Conservation (phyloP, 495 filamentous ascomycete species). For the Paragyromitra xinjiangensis region DNA sequence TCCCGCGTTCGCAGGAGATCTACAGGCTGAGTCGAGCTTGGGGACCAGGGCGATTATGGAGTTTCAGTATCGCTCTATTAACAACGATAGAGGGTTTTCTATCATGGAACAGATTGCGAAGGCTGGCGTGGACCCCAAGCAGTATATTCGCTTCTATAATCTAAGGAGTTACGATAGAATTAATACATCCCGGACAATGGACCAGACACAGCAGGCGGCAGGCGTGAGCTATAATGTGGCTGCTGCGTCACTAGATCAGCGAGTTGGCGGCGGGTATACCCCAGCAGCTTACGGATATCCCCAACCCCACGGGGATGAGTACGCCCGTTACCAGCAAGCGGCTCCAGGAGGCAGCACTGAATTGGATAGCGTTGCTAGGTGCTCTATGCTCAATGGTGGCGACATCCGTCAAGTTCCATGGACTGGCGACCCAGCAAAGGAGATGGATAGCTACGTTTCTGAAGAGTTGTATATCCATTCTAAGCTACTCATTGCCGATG, state of each 20-base stretch:
- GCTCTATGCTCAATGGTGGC: conserved; percentile 83
- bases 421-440: conserved; percentile 74
- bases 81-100: conserved; percentile 79
- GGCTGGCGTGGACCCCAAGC: conserved; percentile 74
- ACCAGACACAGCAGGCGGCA: conserved; percentile 69
- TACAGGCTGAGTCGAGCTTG: conserved; percentile 78
- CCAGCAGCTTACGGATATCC: conserved; percentile 26
- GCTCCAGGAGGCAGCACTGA: conserved; percentile 65
- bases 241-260: conserved; percentile 49
- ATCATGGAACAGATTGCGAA: conserved; percentile 82
- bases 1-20: conserved; percentile 89
- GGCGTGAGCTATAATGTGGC: conserved; percentile 76
- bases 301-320: conserved; percentile 54
- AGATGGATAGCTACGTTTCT: conserved; percentile 87
- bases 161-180: conserved; percentile 92
- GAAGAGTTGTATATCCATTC: conserved; percentile 95
- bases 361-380: conserved; percentile 80
- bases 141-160: conserved; percentile 96
- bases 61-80: conserved; percentile 86
- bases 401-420: conserved; percentile 83
- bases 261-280: conserved; percentile 52
- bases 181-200: conserved; percentile 73
- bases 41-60: conserved; percentile 96
- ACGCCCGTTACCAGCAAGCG: conserved; percentile 72
- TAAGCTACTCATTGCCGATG: conserved; percentile 93